Conservation (phyloP, 192 early-diverging fungal genomes). For the Backusella morwellensis region DNA sequence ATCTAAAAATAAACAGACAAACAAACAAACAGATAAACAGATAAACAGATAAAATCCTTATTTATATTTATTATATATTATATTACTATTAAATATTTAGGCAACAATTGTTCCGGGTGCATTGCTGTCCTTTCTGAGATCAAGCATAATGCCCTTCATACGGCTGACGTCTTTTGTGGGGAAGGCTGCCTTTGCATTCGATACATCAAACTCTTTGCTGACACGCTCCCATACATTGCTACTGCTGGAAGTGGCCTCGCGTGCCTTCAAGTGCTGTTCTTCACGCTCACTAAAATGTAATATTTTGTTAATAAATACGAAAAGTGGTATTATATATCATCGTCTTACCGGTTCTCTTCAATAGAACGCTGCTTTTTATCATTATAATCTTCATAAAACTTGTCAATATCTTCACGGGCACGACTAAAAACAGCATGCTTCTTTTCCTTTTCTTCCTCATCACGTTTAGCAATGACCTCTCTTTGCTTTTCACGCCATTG, state of each 20-base stretch:
- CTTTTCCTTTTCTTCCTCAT: constrained; percentile 49
- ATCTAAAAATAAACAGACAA: too few relatives aligned
- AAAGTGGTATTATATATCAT: background rate
- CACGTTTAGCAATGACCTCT: constrained; percentile 55
- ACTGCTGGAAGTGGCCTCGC: constrained; percentile 36
- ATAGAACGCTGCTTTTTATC: constrained; percentile 66
- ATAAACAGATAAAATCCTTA: background rate
- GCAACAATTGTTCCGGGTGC: constrained; percentile 61
- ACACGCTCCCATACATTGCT: constrained; percentile 76
- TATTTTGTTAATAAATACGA: background rate
- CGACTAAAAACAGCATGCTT: constrained; percentile 55
- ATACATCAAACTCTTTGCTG: constrained; percentile 55
- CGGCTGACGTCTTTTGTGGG: constrained; percentile 58
- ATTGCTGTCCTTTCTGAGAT: constrained; percentile 62
- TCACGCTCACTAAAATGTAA: constrained; percentile 15
- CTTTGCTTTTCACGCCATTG: constrained; percentile 67
- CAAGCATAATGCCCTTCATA: constrained; percentile 69
- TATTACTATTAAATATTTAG: background rate
- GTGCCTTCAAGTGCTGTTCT: constrained; percentile 10
- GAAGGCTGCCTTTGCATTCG: constrained; percentile 38
- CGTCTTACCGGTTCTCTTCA: constrained; percentile 55
- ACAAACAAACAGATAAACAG: too few relatives aligned
- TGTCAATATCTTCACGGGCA: constrained; percentile 67
- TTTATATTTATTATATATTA: background rate
- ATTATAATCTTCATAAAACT: constrained; percentile 82